These are phyloP conservation scores for Lignosus rhinocerotis DNA, from an alignment of 1,284 basidiomycete genomes.

Conservation along the genomic window DNA sequence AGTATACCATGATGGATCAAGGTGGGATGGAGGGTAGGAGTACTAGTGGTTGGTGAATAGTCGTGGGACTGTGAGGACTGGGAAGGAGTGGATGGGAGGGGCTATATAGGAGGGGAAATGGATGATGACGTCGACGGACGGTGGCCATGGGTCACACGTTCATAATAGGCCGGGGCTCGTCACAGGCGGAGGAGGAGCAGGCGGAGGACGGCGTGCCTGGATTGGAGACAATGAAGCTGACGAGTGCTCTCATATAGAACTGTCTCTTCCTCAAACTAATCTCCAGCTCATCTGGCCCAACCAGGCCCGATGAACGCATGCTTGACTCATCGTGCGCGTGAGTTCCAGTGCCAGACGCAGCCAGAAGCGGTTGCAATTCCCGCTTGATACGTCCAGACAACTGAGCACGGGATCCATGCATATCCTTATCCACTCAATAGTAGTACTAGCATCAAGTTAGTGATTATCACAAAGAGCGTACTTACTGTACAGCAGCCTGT, in stretches of 20 bases:
- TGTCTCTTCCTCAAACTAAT: no score
- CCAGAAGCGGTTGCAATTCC: no score
- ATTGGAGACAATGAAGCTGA: neutral
- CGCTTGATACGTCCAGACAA: no score
- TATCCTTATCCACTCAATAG: no score
- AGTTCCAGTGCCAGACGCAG: no score
- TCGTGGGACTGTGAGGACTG: conserved; percentile 5
- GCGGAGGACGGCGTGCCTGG: neutral
- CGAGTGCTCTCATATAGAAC: no score
- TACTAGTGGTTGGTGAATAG: conserved; percentile 3
- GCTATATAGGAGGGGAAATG: conserved; percentile 9
- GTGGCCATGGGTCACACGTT: neutral
- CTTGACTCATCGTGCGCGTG: neutral
- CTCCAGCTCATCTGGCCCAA: no score
- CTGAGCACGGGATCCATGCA: no score
- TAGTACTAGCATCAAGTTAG: no score
- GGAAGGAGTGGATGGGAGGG: neutral
- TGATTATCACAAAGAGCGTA: no score
- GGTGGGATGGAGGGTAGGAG: neutral
- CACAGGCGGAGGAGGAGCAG: neutral
- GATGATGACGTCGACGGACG: conserved; percentile 19
- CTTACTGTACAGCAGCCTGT: no score
- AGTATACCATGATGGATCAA: conserved; percentile 16
- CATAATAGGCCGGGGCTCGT: neutral
- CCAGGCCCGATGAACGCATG: conserved; percentile 8